Conservation (phyloP, 2,329 filamentous ascomycete genomes). For the Colletotrichum orbiculare region DNA sequence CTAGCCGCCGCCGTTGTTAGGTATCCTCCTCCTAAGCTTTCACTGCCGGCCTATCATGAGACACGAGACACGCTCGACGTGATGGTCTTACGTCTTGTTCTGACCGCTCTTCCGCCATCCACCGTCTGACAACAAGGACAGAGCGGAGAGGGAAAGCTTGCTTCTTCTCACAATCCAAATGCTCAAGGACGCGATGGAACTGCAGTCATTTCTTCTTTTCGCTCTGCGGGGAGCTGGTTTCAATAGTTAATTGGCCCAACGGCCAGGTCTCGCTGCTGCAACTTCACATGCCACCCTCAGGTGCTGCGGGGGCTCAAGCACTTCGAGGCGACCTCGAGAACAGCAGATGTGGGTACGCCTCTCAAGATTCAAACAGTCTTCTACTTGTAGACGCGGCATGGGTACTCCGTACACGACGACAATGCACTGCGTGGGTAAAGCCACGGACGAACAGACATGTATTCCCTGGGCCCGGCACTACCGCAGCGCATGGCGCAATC, state of each 20-base stretch:
- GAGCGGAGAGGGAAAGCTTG: neutral
- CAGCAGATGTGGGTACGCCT: conserved; percentile 11
- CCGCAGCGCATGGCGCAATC: conserved; percentile 16
- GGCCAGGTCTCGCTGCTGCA: conserved; percentile 21
- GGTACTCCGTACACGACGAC: neutral
- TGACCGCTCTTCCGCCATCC: too few species aligned
- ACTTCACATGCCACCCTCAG: conserved; percentile 27
- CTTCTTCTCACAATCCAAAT: conserved; percentile 15
- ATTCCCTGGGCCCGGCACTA: conserved; percentile 4
- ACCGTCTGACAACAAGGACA: too few species aligned
- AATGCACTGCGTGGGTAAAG: neutral
- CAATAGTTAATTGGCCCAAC: conserved; percentile 15
- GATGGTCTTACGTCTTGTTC: too few species aligned
- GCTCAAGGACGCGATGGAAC: neutral
- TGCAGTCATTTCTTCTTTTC: conserved; percentile 10
- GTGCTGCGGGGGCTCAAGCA: conserved; percentile 22
- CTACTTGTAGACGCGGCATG: neutral
- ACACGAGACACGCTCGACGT: too few species aligned
- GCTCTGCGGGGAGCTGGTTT: conserved; percentile 21
- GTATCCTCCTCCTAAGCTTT: neutral
- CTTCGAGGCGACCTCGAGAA: conserved; percentile 8
- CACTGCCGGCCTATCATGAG: too few species aligned
- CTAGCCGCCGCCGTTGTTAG: neutral
- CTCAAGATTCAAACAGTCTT: conserved; percentile 21
- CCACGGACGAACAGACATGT: neutral